phyloP scores from a whole-genome alignment of 352 stramenopile species.

The Phytopythium sindhum region DNA sequence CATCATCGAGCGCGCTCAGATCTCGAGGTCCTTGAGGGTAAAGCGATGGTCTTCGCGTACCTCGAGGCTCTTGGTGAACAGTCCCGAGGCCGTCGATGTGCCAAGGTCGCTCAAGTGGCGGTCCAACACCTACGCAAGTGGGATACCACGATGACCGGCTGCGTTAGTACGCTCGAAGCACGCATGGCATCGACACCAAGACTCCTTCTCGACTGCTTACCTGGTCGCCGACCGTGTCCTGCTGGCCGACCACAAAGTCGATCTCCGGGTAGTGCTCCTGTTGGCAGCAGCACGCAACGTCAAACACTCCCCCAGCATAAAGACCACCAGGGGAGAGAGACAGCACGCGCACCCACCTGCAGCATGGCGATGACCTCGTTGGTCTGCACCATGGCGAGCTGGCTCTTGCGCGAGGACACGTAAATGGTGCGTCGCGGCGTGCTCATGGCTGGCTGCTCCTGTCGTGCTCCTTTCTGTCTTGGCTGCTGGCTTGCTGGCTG shows the following conservation, averaged over 20 bases:
- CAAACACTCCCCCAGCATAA: not conserved
- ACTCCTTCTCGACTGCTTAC: conserved; percentile 7
- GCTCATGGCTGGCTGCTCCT: conserved; percentile 10
- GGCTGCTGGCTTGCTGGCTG: not conserved
- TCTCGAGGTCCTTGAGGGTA: not conserved
- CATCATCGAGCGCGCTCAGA: not conserved
- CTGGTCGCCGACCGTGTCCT: conserved; percentile 83
- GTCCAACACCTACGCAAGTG: conserved; percentile 39
- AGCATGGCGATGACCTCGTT: conserved; percentile 83
- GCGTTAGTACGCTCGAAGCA: too few species aligned
- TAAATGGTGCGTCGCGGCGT: conserved; percentile 55
- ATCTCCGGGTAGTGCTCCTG: conserved; percentile 57
- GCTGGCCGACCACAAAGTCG: conserved; percentile 71
- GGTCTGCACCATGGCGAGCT: conserved; percentile 87
- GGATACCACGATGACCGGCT: not conserved
- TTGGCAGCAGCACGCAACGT: not conserved
- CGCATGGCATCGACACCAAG: not conserved
- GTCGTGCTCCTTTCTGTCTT: not conserved
- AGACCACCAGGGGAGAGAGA: not conserved
- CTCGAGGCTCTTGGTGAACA: conserved; percentile 91
- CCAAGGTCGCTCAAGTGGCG: conserved; percentile 75
- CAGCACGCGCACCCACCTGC: conserved; percentile 30
- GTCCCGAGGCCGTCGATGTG: conserved; percentile 54
- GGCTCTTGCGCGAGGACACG: conserved; percentile 85
- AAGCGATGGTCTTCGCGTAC: conserved; percentile 10